Percentiles rank a stretch among this genome's conserved stretches.
Evolutionary conservation across 2,329 filamentous ascomycete species (phyloP).

Genomic region (Paecilomyces dactylethromorphus): DNA sequence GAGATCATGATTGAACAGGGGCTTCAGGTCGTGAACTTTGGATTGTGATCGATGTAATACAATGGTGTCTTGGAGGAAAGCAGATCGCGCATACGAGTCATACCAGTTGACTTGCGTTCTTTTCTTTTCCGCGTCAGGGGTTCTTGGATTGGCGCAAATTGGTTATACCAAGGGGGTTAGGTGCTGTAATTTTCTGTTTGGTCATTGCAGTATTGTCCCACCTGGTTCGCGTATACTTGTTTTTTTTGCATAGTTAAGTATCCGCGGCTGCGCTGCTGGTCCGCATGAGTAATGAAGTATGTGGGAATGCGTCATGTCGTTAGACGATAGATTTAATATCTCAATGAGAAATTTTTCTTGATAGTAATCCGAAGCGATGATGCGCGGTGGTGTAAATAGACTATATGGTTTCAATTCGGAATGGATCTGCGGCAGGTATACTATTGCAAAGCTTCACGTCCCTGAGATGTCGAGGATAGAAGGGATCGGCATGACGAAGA

Average conservation of each 20-base stretch:
- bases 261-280: neutral
- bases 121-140: neutral
- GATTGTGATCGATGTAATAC: slow-evolving; percentile 30
- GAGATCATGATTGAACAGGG: slow-evolving; percentile 40
- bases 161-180: neutral
- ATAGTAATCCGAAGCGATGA: neutral
- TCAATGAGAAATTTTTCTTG: neutral
- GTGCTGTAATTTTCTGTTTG: neutral
- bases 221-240: neutral
- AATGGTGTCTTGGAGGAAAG: slow-evolving; percentile 3
- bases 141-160: neutral
- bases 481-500: neutral
- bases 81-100: slow-evolving; percentile 1
- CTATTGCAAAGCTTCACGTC: neutral
- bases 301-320: neutral
- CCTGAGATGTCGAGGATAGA: neutral
- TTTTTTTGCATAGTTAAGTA: neutral
- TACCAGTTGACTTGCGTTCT: neutral
- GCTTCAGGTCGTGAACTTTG: slow-evolving; percentile 46
- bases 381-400: neutral
- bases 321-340: neutral
- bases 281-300: neutral
- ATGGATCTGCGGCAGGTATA: neutral
- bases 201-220: neutral
- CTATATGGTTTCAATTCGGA: neutral